Evolutionary conservation across 495 filamentous ascomycete genomes (phyloP), one percentile per base, ranked within the genome.

Genomic region (Aspergillus nanangensis): DNA sequence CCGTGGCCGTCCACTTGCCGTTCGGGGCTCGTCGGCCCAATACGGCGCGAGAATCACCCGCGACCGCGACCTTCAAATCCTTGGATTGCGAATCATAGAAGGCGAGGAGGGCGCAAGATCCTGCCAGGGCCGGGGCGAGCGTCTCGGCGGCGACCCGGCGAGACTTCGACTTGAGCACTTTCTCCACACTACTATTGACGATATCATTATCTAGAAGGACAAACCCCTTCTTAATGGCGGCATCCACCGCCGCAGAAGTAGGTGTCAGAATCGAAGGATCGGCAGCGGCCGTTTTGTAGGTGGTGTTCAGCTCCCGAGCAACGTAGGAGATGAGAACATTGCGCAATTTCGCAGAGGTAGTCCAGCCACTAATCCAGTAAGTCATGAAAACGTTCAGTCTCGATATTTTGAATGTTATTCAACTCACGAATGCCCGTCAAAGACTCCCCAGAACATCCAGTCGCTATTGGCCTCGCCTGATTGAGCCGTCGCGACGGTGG

Each of bases 401-500:
- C n/a, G n/a, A n/a, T n/a, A n/a, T n/a, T n/a, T n/a, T n/a, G n/a
- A n/a, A n/a, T n/a, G n/a, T n/a, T n/a, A n/a, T n/a, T n/a, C 1
- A 19, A 45, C 43, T 62, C 67, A 91, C 89, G 87, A 86, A 66
- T 98, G 93, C 1, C 93, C 93, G 61, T 99, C 93, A 67, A 95
- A 99, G 10, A 99, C 90, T 31, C 89, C 92, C 94, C 94, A 99
- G 62, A 99, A 99, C 89, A 96, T 97, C 93, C 93, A 99, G 60
- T 99, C 93, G 47, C 78, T 89, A 35, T 69, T 81, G n/a, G 71
- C 41, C 4, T 70, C 63, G 24, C 76, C 77, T 50, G 75, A 71
- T 24, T 69, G 61, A 22, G 72, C 64, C 9, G 72, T 70, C 17
- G 77, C 72, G 29, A 79, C 70, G 41, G 63, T 71, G 20, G 77